A percentile compares a stretch with the other conserved stretches of the same genome.
These are phyloP conservation scores for Russula sp. DNA, from an alignment of 768 basidiomycete genomes.

Conservation along the genomic window DNA sequence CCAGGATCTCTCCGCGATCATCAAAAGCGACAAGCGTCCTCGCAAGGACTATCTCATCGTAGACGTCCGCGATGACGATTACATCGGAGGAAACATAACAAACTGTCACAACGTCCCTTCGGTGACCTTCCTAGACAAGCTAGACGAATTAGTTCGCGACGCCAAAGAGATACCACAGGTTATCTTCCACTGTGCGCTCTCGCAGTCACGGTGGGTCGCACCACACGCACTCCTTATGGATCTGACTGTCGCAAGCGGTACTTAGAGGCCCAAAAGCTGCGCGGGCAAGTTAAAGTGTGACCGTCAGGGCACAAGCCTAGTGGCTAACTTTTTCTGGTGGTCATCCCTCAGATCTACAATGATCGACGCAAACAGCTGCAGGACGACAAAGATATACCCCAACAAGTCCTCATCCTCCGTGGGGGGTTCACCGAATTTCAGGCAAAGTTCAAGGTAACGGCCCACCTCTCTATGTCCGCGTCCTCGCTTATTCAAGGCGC, in stretches of 20 bases:
- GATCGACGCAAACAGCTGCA: conserved; percentile 57
- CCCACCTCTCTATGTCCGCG: background rate
- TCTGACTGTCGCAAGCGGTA: background rate
- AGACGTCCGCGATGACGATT: conserved; percentile 84
- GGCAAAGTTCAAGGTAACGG: conserved; percentile 52
- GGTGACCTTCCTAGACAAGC: conserved; percentile 45
- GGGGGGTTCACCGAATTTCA: conserved; percentile 75
- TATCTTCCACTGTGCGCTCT: conserved; percentile 75
- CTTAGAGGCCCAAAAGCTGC: conserved; percentile 74
- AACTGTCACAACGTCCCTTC: conserved; percentile 60
- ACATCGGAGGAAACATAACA: conserved; percentile 71
- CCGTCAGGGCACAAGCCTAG: background rate
- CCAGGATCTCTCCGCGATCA: conserved; percentile 64
- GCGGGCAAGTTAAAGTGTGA: conserved; percentile 39
- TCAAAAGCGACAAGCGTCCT: conserved; percentile 57
- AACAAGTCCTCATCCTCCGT: conserved; percentile 59
- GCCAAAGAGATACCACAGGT: conserved; percentile 57
- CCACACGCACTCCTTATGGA: background rate
- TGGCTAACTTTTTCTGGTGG: conserved; percentile 13
- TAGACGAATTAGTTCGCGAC: conserved; percentile 53
- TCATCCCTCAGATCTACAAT: conserved; percentile 37
- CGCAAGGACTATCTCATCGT: conserved; percentile 68
- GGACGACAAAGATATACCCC: conserved; percentile 39
- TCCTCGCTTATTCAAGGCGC: background rate
- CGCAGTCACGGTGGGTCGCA: conserved; percentile 62